phyloP scores from a whole-genome alignment of 306 rosid species.

The Heteromeles arbutifolia region DNA sequence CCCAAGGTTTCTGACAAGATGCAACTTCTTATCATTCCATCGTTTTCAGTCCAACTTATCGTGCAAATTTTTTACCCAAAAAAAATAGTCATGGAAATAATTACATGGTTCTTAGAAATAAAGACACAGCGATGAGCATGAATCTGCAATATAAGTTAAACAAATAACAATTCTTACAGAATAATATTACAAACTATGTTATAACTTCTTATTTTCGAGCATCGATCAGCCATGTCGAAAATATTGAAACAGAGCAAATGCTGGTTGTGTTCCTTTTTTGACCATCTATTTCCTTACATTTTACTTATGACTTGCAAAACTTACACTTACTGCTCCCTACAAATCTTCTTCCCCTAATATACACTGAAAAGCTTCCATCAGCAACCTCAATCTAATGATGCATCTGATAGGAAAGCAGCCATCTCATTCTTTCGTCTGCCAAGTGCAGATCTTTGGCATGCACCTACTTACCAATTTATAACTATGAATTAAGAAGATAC shows the following conservation, averaged over 20 bases:
- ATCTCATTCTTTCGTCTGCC: conserved; percentile 10
- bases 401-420: background rate
- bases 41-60: too few species aligned
- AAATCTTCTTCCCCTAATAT: background rate
- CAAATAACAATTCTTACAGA: too few species aligned
- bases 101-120: background rate
- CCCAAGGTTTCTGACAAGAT: background rate
- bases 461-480: background rate
- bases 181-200: conserved; percentile 7
- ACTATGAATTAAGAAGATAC: conserved; percentile 1
- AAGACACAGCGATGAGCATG: too few species aligned
- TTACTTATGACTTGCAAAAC: conserved; percentile 8
- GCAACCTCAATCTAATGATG: background rate
- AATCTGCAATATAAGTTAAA: too few species aligned
- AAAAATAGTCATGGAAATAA: background rate
- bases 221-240: conserved; percentile 23
- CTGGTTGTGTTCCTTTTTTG: conserved; percentile 27
- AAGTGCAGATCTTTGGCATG: conserved; percentile 1
- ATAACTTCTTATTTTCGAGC: conserved; percentile 9
- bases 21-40: background rate
- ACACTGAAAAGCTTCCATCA: conserved; percentile 5
- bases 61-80: too few species aligned
- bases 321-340: conserved; percentile 11
- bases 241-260: conserved; percentile 14
- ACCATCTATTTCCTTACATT: conserved; percentile 7